Conservation (phyloP, 2,329 filamentous ascomycete species). For the Phoma herbarum region DNA sequence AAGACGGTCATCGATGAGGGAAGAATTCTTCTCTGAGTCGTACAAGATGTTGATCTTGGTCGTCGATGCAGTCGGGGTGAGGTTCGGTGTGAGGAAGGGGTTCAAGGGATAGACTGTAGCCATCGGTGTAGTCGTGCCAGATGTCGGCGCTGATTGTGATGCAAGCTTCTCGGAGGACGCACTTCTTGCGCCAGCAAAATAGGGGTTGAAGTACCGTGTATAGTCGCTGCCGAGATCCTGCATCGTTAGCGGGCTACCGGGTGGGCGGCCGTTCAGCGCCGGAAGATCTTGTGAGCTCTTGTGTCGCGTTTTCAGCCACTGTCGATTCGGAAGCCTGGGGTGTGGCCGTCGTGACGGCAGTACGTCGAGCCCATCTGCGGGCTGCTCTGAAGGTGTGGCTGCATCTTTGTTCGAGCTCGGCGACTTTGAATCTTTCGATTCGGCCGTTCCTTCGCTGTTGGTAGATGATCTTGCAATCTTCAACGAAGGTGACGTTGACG, state of each 20-base stretch:
- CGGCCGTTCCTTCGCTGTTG: slow-evolving; percentile 22
- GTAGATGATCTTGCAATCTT: slow-evolving; percentile 9
- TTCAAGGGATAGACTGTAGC: slow-evolving; percentile 25
- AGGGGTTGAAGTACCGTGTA: slow-evolving; percentile 49
- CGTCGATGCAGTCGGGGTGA: slow-evolving; percentile 42
- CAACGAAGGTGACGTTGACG: slow-evolving; percentile 4
- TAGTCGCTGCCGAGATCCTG: slow-evolving; percentile 47
- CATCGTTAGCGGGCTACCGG: slow-evolving; percentile 36
- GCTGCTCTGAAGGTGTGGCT: slow-evolving; percentile 1
- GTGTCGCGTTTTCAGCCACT: slow-evolving; percentile 22
- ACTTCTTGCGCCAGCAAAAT: slow-evolving; percentile 37
- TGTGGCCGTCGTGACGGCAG: slow-evolving; percentile 10
- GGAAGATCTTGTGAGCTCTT: slow-evolving; percentile 33
- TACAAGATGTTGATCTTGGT: slow-evolving; percentile 34
- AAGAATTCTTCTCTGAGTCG: slow-evolving; percentile 45
- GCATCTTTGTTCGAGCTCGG: slow-evolving; percentile 11
- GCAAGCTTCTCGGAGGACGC: slow-evolving; percentile 30
- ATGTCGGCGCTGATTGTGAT: slow-evolving; percentile 12
- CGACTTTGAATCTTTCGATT: slow-evolving; percentile 5
- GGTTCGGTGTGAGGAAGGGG: slow-evolving; percentile 43
- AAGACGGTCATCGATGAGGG: slow-evolving; percentile 59
- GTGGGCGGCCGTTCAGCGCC: slow-evolving; percentile 17
- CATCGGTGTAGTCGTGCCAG: slow-evolving; percentile 29
- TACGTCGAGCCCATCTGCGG: background rate
- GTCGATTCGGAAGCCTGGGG: slow-evolving; percentile 26